These are phyloP conservation scores for Phytophthora sojae DNA, from an alignment of 352 stramenopile species.

Conservation along the genomic window DNA sequence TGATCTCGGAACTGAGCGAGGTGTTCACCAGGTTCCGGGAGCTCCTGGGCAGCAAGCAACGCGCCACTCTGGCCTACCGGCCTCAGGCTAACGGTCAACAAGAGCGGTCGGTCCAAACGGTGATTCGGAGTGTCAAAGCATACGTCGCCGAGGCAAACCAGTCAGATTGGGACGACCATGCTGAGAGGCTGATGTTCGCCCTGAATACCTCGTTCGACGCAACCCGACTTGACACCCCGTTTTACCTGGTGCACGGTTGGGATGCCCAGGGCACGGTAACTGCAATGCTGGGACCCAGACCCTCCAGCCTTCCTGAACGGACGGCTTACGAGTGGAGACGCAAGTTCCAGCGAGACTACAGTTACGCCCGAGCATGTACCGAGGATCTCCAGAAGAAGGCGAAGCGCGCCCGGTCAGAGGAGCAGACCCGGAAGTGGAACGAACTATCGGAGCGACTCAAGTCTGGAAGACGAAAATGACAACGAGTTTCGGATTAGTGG, in stretches of 20 bases:
- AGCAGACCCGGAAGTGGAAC: conserved; percentile 1
- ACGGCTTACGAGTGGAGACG: background rate
- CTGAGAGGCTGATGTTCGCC: no score
- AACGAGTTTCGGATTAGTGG: no score
- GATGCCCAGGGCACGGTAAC: background rate
- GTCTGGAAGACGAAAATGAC: background rate
- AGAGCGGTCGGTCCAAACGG: conserved; percentile 9
- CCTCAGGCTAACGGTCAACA: conserved; percentile 3
- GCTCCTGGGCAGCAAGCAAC: background rate
- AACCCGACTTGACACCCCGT: background rate
- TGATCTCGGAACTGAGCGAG: no score
- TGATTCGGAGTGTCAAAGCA: background rate
- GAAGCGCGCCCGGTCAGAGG: background rate
- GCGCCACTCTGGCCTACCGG: background rate
- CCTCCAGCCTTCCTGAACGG: background rate
- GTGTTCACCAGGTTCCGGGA: background rate
- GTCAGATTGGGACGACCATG: conserved; percentile 1
- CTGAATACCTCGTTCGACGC: background rate
- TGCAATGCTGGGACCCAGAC: background rate
- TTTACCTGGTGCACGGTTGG: conserved; percentile 13
- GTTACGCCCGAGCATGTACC: background rate
- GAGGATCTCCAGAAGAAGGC: background rate
- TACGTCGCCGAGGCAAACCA: background rate
- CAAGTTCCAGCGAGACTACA: background rate
- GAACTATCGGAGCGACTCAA: background rate